Conservation (phyloP, 2,329 filamentous ascomycete species). For the Trichoderma sp. region DNA sequence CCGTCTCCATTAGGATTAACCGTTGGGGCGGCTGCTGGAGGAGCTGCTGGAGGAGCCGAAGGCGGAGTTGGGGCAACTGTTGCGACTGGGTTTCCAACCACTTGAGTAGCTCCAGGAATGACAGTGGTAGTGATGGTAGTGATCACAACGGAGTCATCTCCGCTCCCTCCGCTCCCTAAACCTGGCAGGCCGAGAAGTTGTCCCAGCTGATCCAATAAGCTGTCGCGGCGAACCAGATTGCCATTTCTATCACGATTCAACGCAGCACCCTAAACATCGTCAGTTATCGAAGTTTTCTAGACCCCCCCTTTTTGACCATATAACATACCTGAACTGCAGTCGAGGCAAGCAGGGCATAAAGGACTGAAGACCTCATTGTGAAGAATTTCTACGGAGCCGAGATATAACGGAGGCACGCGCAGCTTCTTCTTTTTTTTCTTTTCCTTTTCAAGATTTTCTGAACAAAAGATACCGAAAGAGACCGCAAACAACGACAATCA, state of each 20-base stretch:
- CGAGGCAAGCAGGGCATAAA: conserved; percentile 32
- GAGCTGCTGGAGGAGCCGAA: not conserved
- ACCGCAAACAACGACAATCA: conserved; percentile 28
- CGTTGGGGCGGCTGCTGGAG: conserved; percentile 1
- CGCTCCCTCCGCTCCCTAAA: conserved; percentile 6
- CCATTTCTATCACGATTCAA: conserved; percentile 16
- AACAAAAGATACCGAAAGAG: not conserved
- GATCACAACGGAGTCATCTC: not conserved
- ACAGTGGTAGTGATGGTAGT: conserved; percentile 13
- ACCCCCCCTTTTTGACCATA: not conserved
- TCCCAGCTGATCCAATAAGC: conserved; percentile 28
- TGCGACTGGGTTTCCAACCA: not conserved
- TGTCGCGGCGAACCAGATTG: conserved; percentile 13
- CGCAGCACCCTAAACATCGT: conserved; percentile 24
- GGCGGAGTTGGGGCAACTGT: not conserved
- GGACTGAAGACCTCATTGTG: conserved; percentile 32
- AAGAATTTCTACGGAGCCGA: not conserved
- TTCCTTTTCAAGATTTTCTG: not conserved
- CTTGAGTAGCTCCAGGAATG: conserved; percentile 14
- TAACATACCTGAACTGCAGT: conserved; percentile 31
- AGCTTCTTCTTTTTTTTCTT: not conserved
- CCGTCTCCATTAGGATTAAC: conserved; percentile 35
- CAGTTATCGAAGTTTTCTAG: not conserved
- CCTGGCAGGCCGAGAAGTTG: conserved; percentile 28
- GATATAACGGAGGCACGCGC: not conserved